Conservation (phyloP, 2,329 filamentous ascomycete genomes). For the Aspergillus chevalieri region DNA sequence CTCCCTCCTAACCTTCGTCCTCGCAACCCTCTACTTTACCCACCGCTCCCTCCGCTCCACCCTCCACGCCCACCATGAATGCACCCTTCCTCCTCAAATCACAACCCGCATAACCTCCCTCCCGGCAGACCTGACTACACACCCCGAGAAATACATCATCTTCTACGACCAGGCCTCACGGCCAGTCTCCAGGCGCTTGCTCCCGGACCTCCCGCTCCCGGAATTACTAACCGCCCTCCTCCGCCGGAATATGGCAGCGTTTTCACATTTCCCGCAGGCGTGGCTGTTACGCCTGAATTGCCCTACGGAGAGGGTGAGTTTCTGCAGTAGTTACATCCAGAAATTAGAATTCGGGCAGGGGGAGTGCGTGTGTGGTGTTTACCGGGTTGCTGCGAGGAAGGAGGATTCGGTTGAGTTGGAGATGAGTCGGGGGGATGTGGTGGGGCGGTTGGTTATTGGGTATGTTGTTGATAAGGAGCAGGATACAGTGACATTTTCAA, state of each 20-base stretch:
- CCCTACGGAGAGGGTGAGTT: slow-evolving; percentile 16
- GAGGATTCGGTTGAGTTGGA: slow-evolving; percentile 26
- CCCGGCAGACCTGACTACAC: slow-evolving; percentile 10
- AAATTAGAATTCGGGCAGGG: slow-evolving; percentile 23
- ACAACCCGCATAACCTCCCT: slow-evolving; percentile 17
- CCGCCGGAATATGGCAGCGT: slow-evolving; percentile 29
- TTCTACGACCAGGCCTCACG: slow-evolving; percentile 20
- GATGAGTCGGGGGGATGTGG: slow-evolving; percentile 14
- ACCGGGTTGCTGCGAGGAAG: slow-evolving; percentile 21
- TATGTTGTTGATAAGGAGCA: slow-evolving; percentile 12
- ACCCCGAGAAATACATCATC: slow-evolving; percentile 13
- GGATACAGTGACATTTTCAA: slow-evolving; percentile 17
- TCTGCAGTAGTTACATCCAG: slow-evolving; percentile 18
- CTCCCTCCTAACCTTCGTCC: slow-evolving; percentile 7
- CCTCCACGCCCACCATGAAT: slow-evolving; percentile 10
- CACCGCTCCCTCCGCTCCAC: slow-evolving; percentile 20
- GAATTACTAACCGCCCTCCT: slow-evolving; percentile 24
- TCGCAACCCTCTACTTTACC: slow-evolving; percentile 16
- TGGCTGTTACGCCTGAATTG: slow-evolving; percentile 19
- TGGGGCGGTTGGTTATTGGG: slow-evolving; percentile 20
- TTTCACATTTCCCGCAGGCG: slow-evolving; percentile 29
- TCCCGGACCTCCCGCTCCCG: slow-evolving; percentile 10
- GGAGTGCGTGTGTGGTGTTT: slow-evolving; percentile 28
- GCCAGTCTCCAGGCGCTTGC: slow-evolving; percentile 12
- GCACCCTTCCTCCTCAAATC: slow-evolving; percentile 10